Base-by-base conservation (phyloP, 2,329 filamentous ascomycete genomes). In the Neofusicoccum cordaticola region DNA sequence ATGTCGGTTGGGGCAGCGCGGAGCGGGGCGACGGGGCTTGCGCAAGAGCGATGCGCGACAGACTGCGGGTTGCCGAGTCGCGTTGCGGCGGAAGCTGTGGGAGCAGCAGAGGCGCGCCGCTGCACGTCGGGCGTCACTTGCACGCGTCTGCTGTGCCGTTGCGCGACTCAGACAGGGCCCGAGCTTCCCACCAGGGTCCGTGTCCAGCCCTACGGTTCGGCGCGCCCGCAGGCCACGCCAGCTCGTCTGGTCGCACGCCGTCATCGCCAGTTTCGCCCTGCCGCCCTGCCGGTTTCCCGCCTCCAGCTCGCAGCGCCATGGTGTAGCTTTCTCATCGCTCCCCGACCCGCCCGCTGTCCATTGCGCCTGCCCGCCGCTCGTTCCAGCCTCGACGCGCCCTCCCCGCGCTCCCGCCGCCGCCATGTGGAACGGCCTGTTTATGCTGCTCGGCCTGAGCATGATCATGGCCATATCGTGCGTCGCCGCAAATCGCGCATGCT, bases 391-490 rank as follows among this genome's bases (percentile, higher is more conserved):
- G 22, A 39, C 52, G 35, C 17, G 44, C 13, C 35, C 41, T 37
- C 22, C 17, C 17, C 52, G 44, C 35, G 37, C 44, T 17, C 35
- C 62, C 66, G 69, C 56, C 68, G 66, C 63, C 73, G 73, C 11
- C 70, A 83, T 82, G 80, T 81, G 86, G 84, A 86, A 87, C 77
- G 87, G 87, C 71, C 80, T 89, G 51, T 84, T 88, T 70, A 88
- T 86, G 73, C 77, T 90, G 81, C 83, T 89, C 79, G 79, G 82
- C 42, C 74, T 89, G 81, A 85, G 87, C 84, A 79, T 83, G 67
- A 82, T 89, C 69, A 90, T 90, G 87, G 86, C 84, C 66, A 77
- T 84, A 73, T 86, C 86, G 86, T 89, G 84, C 74, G 62, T 52
- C 39, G 15, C 11, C 31, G n/a, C 11, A 45, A n/a, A 35, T 60